Evolutionary conservation across 805 yeast species (phyloP), one percentile per base, ranked within the genome.

Genomic region (Cyberlindnera mycetangii): DNA sequence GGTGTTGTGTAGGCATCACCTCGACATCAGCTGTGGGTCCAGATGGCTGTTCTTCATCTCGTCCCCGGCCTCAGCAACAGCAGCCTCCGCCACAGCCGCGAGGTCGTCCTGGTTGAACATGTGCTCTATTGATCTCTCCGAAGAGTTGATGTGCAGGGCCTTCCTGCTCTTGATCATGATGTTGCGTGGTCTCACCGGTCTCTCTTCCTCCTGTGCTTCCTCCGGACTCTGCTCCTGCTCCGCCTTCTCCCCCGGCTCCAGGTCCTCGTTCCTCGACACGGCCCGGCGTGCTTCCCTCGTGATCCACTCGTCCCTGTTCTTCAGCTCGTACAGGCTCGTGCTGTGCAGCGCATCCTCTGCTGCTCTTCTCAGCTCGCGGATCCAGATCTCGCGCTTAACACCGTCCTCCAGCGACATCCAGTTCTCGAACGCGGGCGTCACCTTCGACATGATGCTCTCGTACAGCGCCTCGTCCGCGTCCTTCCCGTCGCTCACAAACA

Each of bases 361-460:
- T 8, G 75, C 70, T 10, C 58, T 50, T 30, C 76, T 55, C 49
- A 70, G 66, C 46, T 74, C 79, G 9, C 71, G 52, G 2, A 49
- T 51, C 79, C 79, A 75, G 31, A 72, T 61, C n/a, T 68, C 72
- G 34, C 56, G 59, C 36, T 65, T 70, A 1, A 60, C 58, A 4
- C 55, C 57, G 17, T 64, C 67, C 9, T 67, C 47, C 32, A 72
- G 42, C 1, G 67, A 58, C 7, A 59, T 48, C 80, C 80, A 75
- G 24, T 67, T 66, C 18, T 72, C 76, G 28, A 68, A 73, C 0
- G 78, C 76, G 0, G 62, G 66, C n/a, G 64, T 59, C n/a, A 75
- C 60, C 48, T 68, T 70, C 24, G 65, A 65, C 55, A 64, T 61
- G 41, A 66, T 62, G 4, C 61, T 61, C n/a, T 54, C 52, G 39